Conservation (phyloP, 2,329 filamentous ascomycete genomes). For the Emmonsia crescens region DNA sequence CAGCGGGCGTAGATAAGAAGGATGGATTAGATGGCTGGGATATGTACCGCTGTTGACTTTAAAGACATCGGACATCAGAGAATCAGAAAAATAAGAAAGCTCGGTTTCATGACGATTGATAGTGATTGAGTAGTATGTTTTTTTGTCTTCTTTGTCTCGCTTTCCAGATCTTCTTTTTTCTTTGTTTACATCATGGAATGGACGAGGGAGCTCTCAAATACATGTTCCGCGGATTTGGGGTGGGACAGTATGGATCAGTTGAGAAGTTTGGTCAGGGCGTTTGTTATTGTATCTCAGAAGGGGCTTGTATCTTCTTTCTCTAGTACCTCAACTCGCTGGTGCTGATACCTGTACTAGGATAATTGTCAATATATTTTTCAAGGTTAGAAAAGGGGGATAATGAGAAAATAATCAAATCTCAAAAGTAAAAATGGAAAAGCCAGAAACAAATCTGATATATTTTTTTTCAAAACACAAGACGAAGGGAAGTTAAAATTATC, state of each 20-base stretch:
- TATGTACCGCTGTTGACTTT: slow-evolving; percentile 1
- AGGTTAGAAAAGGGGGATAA: background rate
- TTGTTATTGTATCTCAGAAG: background rate
- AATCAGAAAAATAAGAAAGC: background rate
- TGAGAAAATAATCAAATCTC: background rate
- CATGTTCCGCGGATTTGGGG: background rate
- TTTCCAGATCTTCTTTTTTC: background rate
- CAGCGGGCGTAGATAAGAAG: background rate
- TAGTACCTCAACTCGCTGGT: background rate
- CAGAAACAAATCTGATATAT: too few relatives aligned
- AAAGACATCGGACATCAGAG: background rate
- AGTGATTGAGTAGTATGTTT: background rate
- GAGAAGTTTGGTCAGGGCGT: background rate
- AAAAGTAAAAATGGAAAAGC: background rate
- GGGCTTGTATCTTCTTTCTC: background rate
- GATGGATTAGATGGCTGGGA: slow-evolving; percentile 4
- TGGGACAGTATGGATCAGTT: background rate
- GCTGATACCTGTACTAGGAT: background rate
- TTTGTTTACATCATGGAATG: background rate
- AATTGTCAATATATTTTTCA: background rate
- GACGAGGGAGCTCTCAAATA: background rate
- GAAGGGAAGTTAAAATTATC: too few relatives aligned
- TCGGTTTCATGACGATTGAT: background rate
- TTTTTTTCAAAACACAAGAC: too few relatives aligned
- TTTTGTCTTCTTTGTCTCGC: background rate